Conservation (phyloP, 805 yeast genomes). For the Sporopachydermia quercuum region DNA sequence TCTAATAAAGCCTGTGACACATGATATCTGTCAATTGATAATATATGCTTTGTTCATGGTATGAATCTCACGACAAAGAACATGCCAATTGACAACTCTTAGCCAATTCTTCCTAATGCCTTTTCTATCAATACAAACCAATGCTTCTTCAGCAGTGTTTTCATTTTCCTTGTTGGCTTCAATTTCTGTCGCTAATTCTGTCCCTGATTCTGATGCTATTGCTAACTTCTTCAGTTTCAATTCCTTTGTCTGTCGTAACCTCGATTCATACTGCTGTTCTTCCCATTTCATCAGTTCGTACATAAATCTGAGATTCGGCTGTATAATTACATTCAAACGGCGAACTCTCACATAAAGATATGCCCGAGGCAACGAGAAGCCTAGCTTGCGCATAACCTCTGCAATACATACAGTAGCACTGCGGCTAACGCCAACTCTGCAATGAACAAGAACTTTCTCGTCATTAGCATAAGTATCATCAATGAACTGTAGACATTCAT, state of each 20-base stretch:
- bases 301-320: slow-evolving; percentile 85
- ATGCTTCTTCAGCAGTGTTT: slow-evolving; percentile 3
- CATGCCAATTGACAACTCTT: slow-evolving; percentile 78
- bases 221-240: not conserved
- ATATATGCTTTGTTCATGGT: slow-evolving; percentile 59
- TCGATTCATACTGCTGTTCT: too few species aligned
- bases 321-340: slow-evolving; percentile 81
- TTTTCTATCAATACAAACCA: slow-evolving; percentile 2
- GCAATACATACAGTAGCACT: slow-evolving; percentile 95
- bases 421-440: slow-evolving; percentile 90
- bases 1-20: too few species aligned
- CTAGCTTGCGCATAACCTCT: slow-evolving; percentile 71
- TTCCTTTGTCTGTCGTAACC: slow-evolving; percentile 10
- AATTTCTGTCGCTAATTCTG: slow-evolving; percentile 9
- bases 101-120: slow-evolving; percentile 14
- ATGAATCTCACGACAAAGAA: slow-evolving; percentile 72
- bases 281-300: slow-evolving; percentile 75
- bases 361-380: slow-evolving; percentile 58
- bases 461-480: slow-evolving; percentile 31
- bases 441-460: slow-evolving; percentile 61
- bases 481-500: slow-evolving; percentile 49
- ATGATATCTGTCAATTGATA: too few species aligned
- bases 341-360: slow-evolving; percentile 82
- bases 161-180: slow-evolving; percentile 5
- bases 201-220: slow-evolving; percentile 4